Base-by-base conservation (phyloP, 768 basidiomycete genomes). In the Krasilnikovozyma curviuscula region DNA sequence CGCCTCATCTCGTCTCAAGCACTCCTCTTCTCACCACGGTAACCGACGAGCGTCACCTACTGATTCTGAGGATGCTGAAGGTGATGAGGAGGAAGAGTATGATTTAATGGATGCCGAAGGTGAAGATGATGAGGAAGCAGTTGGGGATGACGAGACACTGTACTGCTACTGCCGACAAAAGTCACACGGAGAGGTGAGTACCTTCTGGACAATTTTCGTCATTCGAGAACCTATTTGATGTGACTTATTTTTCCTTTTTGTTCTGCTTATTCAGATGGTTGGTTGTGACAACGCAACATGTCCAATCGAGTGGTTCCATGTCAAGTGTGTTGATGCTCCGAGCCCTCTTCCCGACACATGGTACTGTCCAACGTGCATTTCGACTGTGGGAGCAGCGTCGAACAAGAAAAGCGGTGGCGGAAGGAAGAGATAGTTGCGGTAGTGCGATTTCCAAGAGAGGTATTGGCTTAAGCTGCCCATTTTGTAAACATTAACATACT, bases 221-320 rank as follows among this genome's bases (percentile, higher is more conserved):
- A 5, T 37, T 23, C 24, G 5, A 23, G 35, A 18, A 18, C 24
- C 10, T 7, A 10, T 37, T 12, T 5, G 35, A 7, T 18, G 7
- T 7, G 18, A 12, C 35, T 18, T 37, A 10, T 23, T 37, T n/a
- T 18, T 37, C 35, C 7, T 23, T 23, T 37, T 7, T 37, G 35
- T 18, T 37, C 10, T 37, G 35, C 24, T 33, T n/a, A 5, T 5
- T 14, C 34, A 51, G 50, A 52, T 52, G 50, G 50, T 52, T 29
- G 50, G 50, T 10, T 52, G 50, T 35, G 50, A 52, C 40, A 47
- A 52, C 33, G 39, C 46, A n/a, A 28, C 35, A 23, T 52, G 50
- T 38, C 39, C 41, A 23, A 52, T 52, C 46, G 50, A 52, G 39
- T 52, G 50, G 50, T 52, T 52, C 40, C 50, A 52, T 40, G 41